phyloP scores from a whole-genome alignment of 306 rosid species.

The Sicyos baderoa region DNA sequence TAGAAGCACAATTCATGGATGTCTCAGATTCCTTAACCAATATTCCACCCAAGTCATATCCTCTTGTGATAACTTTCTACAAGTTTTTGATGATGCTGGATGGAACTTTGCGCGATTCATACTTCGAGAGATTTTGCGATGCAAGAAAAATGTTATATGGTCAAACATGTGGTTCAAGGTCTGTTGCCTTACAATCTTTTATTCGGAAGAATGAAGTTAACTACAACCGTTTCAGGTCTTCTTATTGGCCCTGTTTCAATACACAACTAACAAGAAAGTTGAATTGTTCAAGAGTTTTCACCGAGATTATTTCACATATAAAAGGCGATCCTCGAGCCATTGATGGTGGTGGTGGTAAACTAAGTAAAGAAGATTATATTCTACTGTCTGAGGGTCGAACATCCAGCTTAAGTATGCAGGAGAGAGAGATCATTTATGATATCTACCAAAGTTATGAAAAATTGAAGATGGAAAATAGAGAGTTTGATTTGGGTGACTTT shows the following conservation, averaged over 20 bases:
- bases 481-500: slow-evolving; percentile 67
- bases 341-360: slow-evolving; percentile 35
- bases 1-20: slow-evolving; percentile 35
- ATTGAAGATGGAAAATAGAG: slow-evolving; percentile 50
- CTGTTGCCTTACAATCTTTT: slow-evolving; percentile 43
- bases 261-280: slow-evolving; percentile 42
- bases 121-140: slow-evolving; percentile 50
- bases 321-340: slow-evolving; percentile 47
- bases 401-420: slow-evolving; percentile 35
- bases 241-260: slow-evolving; percentile 68
- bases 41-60: slow-evolving; percentile 42
- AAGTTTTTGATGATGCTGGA: slow-evolving; percentile 82
- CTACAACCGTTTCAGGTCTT: slow-evolving; percentile 48
- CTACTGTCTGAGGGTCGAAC: slow-evolving; percentile 31
- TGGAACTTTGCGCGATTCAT: slow-evolving; percentile 57
- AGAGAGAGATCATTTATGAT: slow-evolving; percentile 46
- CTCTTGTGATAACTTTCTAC: slow-evolving; percentile 72
- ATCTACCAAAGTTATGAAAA: slow-evolving; percentile 54
- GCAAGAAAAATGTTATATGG: slow-evolving; percentile 11
- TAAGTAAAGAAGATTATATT: slow-evolving; percentile 43
- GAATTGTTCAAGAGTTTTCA: slow-evolving; percentile 54
- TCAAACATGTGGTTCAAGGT: slow-evolving; percentile 29
- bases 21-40: slow-evolving; percentile 48
- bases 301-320: slow-evolving; percentile 61
- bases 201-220: slow-evolving; percentile 54